Percentiles rank a stretch among this genome's conserved stretches.
Evolutionary conservation across 371 early-diverging fungal genomes (phyloP).

Genomic region (Mucor racemosus): DNA sequence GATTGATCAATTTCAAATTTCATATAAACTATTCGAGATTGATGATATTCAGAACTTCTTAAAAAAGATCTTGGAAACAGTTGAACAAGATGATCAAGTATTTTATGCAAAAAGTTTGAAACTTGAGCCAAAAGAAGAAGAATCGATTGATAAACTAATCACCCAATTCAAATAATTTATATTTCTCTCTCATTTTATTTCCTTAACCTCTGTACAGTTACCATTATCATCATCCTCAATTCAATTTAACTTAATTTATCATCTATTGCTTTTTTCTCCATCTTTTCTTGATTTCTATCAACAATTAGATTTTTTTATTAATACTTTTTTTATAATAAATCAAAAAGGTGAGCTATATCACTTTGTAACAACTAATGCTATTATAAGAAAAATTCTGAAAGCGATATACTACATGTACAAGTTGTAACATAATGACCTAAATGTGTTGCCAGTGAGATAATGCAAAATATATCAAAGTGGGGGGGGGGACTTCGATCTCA

Average conservation of each 20-base stretch:
- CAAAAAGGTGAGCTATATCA: background rate
- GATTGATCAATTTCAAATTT: slow-evolving; percentile 80
- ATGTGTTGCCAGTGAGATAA: too few relatives aligned
- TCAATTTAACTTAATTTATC: background rate
- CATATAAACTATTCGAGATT: slow-evolving; percentile 64
- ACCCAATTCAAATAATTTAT: background rate
- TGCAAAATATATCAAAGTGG: too few relatives aligned
- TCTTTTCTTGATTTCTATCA: background rate
- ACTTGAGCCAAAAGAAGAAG: slow-evolving; percentile 52
- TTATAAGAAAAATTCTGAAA: too few relatives aligned
- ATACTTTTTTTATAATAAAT: background rate
- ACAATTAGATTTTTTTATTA: background rate
- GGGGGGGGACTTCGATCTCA: too few relatives aligned
- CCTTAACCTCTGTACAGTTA: background rate
- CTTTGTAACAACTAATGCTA: background rate
- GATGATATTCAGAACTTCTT: slow-evolving; percentile 58
- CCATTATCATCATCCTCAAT: background rate
- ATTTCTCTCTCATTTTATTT: background rate
- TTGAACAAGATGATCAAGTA: slow-evolving; percentile 48
- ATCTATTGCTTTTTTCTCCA: background rate
- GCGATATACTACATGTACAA: too few relatives aligned
- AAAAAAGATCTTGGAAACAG: slow-evolving; percentile 35
- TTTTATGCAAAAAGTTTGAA: slow-evolving; percentile 47
- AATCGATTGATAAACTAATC: background rate
- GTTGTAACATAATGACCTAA: too few relatives aligned